Evolutionary conservation across 129 eudicot species (phyloP), one percentile per base, ranked within the genome.

Genomic region (Smallanthus sonchifolius): DNA sequence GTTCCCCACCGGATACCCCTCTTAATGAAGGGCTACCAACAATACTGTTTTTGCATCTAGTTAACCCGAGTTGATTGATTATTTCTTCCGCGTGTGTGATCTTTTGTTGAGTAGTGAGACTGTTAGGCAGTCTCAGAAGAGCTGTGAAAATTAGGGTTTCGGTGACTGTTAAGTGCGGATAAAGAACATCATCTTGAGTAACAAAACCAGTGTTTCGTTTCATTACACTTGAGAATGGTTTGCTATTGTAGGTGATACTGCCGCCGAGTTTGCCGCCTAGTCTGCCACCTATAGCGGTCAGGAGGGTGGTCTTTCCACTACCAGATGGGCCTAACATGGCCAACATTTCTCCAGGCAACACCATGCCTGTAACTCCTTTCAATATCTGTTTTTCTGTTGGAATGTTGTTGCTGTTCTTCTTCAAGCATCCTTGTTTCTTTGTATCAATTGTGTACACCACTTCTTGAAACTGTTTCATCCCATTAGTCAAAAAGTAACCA

Each of bases 251-350:
- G 14, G 88, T 78, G n/a, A 89, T 69, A 6, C 19, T 67, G 5
- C 97, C 97, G 0, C 77, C 77, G 0, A 86, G 91, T 32, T 55
- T 79, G 38, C 91, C 96, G 0, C 84, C 86, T 3, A 89, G 77
- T 0, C 89, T 81, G 61, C 97, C 92, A 0, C 91, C 96, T 14
- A 91, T 64, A 0, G 89, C 94, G 0, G 91, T 90, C 48, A 87
- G 59, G 6, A 90, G 89, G 7, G 97, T 91, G 2, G 97, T 88
- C 69, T 91, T 91, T 36, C 97, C 97, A 40, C 97, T 86, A 63
- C 97, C 97, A 0, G 97, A 91, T 6, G 97, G 97, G 75, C 97
- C 97, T 56, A 91, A 70, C 90, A 91, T 85, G 15, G 95, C 95
- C 54, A 91, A 72, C 87, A 91, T 60, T 84, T 91, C 97, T 10